Evolutionary conservation across 2,329 filamentous ascomycete genomes (phyloP).

Genomic region (Eutypella sp.): DNA sequence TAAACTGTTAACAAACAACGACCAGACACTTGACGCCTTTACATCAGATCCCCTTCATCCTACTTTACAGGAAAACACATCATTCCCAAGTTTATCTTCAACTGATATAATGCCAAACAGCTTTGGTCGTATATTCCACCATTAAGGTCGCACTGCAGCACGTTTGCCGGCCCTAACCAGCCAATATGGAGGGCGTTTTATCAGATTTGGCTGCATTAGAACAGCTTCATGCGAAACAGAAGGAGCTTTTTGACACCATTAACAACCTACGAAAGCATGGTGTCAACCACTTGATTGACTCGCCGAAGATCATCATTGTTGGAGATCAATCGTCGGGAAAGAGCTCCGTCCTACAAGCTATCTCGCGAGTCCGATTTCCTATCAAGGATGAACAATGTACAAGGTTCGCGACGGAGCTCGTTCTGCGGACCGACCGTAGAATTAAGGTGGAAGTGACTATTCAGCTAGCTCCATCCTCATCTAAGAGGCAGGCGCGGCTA

Average conservation of each 20-base stretch:
- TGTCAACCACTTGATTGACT: slow-evolving; percentile 39
- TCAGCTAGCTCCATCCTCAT: slow-evolving; percentile 5
- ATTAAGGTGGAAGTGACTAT: slow-evolving; percentile 40
- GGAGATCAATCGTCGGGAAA: slow-evolving; percentile 59
- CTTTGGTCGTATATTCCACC: no score
- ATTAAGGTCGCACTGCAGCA: no score
- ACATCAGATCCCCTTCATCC: no score
- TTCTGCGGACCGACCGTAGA: slow-evolving; percentile 38
- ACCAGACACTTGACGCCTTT: no score
- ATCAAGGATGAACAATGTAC: slow-evolving; percentile 53
- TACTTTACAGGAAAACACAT: no score
- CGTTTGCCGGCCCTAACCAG: no score
- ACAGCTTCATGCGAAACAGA: slow-evolving; percentile 39
- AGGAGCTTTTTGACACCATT: slow-evolving; percentile 47
- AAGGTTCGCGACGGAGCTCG: slow-evolving; percentile 56
- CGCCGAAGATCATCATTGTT: slow-evolving; percentile 54
- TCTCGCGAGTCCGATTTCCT: slow-evolving; percentile 56
- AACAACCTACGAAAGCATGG: slow-evolving; percentile 47
- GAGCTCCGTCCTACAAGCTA: slow-evolving; percentile 60
- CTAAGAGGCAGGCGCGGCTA: slow-evolving; percentile 12
- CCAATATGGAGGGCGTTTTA: slow-evolving; percentile 10
- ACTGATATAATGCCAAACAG: no score
- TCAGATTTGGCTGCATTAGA: slow-evolving; percentile 29
- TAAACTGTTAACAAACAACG: no score
- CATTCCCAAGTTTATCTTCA: no score